Percentiles rank a stretch among this genome's conserved stretches.
Evolutionary conservation across 345 rosid species (phyloP).

Genomic region (Eucalyptus marginata): DNA sequence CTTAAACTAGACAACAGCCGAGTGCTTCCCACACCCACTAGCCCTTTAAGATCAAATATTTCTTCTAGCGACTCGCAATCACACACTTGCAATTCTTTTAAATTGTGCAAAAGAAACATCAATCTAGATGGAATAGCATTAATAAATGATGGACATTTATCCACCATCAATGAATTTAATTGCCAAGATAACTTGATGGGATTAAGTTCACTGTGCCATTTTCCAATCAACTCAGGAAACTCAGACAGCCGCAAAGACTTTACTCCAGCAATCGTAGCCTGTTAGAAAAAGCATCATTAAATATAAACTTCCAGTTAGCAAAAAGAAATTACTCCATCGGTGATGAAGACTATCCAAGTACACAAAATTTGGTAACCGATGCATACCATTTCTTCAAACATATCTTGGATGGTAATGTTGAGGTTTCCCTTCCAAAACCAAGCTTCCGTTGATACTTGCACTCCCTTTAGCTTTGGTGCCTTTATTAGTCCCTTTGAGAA

Average conservation of each 20-base stretch:
- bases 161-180: neutral
- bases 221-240: neutral
- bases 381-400: neutral
- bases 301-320: neutral
- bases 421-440: neutral
- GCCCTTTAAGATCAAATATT: neutral
- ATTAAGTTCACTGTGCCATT: neutral
- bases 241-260: fast-evolving
- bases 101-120: neutral
- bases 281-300: neutral
- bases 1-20: fast-evolving
- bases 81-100: fast-evolving
- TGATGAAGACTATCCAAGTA: neutral
- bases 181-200: neutral
- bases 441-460: neutral
- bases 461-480: neutral
- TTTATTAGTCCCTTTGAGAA: fast-evolving
- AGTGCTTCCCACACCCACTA: fast-evolving
- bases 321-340: neutral
- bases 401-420: neutral
- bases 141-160: neutral
- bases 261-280: neutral
- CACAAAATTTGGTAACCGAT: fast-evolving
- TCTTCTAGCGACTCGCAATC: neutral
- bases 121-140: neutral